Evolutionary conservation across 2,329 filamentous ascomycete genomes (phyloP), one percentile per base, ranked within the genome.

Genomic region (Bipolaris sorokiniana): DNA sequence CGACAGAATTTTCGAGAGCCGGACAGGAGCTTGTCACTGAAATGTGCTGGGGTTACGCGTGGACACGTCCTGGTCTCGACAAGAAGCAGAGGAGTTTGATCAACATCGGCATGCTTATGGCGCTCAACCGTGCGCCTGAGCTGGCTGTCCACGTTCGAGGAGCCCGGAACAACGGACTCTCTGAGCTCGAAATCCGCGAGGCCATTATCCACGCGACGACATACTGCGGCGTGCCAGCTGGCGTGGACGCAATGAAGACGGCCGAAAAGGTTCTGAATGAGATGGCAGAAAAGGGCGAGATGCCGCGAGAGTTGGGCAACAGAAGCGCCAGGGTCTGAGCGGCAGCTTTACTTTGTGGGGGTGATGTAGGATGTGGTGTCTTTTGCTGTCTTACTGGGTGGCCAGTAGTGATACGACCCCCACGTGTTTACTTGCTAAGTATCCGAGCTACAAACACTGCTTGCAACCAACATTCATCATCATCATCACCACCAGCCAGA

Each of bases 101-200:
- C 51, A 88, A 88, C 70, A 84, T 89, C 46, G 86, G 82, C 46
- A 88, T 89, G 83, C 77, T 89, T 44, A 84, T 84, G 71, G 85
- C 85, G 3, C 78, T 88, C 59, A 88, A 88, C 65, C 79, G 84
- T 5, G 79, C 77, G 5, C 81, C 83, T 0, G 87, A 89, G 68
- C 76, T 89, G 54, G 86, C 79, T 0, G 81, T 86, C 7, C 87
- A 89, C 69, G 79, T 87, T n/a, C 78, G 85, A 20, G 86, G 86
- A 0, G 87, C 86, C 1, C 74, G 86, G 62, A 87, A 84, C 63
- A 89, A 89, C 62, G 87, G 87, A 0, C 75, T 86, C 10, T 83
- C 79, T 0, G 86, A 88, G 66, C 70, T 85, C 16, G 86, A 89
- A 72, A 87, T 89, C 49, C 77, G 86, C 16, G 87, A 89, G 74